Evolutionary conservation across 768 basidiomycete species (phyloP).

Genomic region (Boletus rubescentipes): DNA sequence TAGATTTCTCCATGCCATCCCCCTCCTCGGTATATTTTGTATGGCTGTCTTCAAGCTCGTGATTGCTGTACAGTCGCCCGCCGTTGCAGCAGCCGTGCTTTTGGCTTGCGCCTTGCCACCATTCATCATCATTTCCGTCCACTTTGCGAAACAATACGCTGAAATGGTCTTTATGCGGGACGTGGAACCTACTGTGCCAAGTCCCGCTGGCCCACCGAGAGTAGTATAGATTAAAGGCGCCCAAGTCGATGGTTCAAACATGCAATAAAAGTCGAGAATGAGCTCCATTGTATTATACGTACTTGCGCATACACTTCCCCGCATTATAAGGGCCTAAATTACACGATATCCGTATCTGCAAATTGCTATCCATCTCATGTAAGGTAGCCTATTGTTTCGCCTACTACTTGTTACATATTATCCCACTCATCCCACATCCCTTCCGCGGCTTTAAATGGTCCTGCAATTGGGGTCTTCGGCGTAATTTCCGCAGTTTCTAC

Average conservation of each 20-base stretch:
- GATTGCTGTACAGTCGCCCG: constrained; percentile 22
- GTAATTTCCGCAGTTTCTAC: constrained; percentile 64
- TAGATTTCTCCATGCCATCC: constrained; percentile 24
- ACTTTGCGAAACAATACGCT: constrained; percentile 6
- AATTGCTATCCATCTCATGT: not conserved
- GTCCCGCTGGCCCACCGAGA: not conserved
- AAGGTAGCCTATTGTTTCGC: not conserved
- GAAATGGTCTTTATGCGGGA: constrained; percentile 1
- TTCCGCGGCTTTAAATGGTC: constrained; percentile 14
- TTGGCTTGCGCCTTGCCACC: constrained; percentile 23
- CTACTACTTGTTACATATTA: constrained; percentile 46
- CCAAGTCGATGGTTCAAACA: not conserved
- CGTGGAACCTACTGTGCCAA: not conserved
- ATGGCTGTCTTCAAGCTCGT: constrained; percentile 21
- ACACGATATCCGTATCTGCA: constrained; percentile 3
- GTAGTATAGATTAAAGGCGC: not conserved
- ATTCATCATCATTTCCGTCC: constrained; percentile 10
- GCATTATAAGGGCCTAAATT: constrained; percentile 17
- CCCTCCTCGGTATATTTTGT: constrained; percentile 25
- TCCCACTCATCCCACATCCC: constrained; percentile 75
- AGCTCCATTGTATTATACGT: constrained; percentile 7
- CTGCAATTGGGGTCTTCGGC: constrained; percentile 31
- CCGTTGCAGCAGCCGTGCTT: constrained; percentile 15
- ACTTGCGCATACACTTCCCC: constrained; percentile 13
- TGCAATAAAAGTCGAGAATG: not conserved